Conservation (phyloP, 2,329 filamentous ascomycete genomes). For the Xylariaceae sp. region DNA sequence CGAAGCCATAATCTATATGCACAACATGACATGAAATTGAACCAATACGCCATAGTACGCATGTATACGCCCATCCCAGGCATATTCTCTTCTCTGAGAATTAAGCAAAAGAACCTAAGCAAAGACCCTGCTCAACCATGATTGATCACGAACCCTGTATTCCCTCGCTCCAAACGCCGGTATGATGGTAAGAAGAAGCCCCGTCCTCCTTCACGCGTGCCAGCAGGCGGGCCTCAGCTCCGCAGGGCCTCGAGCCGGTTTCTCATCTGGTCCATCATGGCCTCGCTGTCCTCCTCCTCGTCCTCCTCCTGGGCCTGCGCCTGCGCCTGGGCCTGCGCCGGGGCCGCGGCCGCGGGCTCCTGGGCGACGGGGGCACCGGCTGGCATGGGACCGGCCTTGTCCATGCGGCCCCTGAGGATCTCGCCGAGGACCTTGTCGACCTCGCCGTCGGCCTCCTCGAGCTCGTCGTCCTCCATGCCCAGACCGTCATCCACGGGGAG, state of each 20-base stretch:
- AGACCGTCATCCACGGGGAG: conserved; percentile 64
- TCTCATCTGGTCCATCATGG: conserved; percentile 89
- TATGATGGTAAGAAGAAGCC: not conserved
- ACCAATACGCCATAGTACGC: too few relatives aligned
- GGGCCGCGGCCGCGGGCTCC: conserved; percentile 43
- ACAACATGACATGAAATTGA: too few relatives aligned
- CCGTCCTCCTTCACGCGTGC: not conserved
- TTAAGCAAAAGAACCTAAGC: too few relatives aligned
- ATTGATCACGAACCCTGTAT: not conserved
- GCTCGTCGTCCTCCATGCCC: conserved; percentile 63
- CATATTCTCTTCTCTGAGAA: too few relatives aligned
- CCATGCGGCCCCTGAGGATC: conserved; percentile 75
- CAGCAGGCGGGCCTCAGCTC: conserved; percentile 46
- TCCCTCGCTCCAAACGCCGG: not conserved
- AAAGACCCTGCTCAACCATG: too few relatives aligned
- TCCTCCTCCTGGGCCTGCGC: conserved; percentile 48
- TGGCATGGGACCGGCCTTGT: conserved; percentile 51
- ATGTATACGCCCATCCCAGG: too few relatives aligned
- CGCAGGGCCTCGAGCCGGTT: conserved; percentile 83
- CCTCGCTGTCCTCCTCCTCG: conserved; percentile 80
- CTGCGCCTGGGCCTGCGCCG: conserved; percentile 32
- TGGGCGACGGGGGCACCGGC: conserved; percentile 46
- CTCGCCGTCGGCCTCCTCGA: conserved; percentile 69
- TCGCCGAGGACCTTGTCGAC: conserved; percentile 91
- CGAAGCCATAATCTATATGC: too few relatives aligned